Base-by-base conservation (phyloP, 768 basidiomycete species). In the Sistotremastrum suecicum region DNA sequence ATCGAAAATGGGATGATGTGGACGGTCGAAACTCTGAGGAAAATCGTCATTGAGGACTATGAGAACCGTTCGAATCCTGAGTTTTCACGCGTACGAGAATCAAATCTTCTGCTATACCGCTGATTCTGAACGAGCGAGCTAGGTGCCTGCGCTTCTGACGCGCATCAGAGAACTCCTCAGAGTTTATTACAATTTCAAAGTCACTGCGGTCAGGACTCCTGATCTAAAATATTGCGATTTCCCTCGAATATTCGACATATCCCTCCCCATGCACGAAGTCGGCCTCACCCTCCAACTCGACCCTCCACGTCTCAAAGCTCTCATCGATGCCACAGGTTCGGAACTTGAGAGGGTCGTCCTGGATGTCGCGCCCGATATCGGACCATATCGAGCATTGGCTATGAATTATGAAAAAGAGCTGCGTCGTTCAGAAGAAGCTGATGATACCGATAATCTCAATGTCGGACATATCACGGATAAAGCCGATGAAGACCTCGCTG, bases 361-460 rank as follows among this genome's bases (percentile, higher is more conserved):
- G 3, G 58, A 60, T 32, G 59, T 59, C 37, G 54, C 57, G 1
- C 43, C 60, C 28, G 58, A 62, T 45, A 36, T 62, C 41, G 60
- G 56, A 5, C 37, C 42, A n/a, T 58, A 50, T 42, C 58, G 60
- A 10, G 29, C 43, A 3, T 41, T 51, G 5, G 56, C 60, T 7
- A 39, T 47, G 7, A 37, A 29, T 4, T 34, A 46, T 39, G 47
- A 46, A 20, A 28, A 50, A 32, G 45, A 43, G 3, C 52, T 58
- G n/a, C 48, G 51, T 4, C 53, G 46, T 5, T 57, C 60, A 41
- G 43, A 47, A 36, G 58, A 62, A 37, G 45, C 58, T 2, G 54
- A 58, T 34, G 56, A 55, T 39, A 48, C 50, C 10, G 56, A 59
- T 29, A 54, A 56, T 3, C 34, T 50, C 42, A 44, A 43, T 3